Base-by-base conservation (phyloP, 345 rosid genomes). In the Anastatica hierochuntica region DNA sequence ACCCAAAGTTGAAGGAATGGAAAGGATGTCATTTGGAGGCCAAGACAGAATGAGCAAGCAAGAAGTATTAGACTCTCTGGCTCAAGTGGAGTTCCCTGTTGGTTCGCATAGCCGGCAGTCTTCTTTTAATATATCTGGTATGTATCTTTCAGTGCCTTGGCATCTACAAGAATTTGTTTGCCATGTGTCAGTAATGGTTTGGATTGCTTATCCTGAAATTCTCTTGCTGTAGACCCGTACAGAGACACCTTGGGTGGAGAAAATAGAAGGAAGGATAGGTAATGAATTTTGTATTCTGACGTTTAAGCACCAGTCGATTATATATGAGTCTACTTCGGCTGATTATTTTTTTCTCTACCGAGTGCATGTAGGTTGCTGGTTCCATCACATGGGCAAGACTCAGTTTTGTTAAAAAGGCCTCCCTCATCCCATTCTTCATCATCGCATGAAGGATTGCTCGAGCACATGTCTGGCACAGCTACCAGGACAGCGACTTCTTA, bases 381-480 rank as follows among this genome's bases (percentile, higher is more conserved):
- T 19, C 58, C 66, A 62, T 66, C 79, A 14, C 76, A 76, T 60
- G 77, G 77, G 33, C 77, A 64, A 16, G 79, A 85, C 31, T 73
- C 56, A 52, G 57, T 65, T 18, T 26, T 66, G 61, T 57, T 48
- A 30, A 72, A 68, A 61, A 62, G 76, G 14, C 66, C 75, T 12
- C 74, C 85, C 4, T 66, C 71, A 1, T 60, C 76, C 12, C 63
- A 51, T 23, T 62, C 72, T n/a, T 58, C 79, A 15, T 72, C 80
- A 7, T 76, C 84, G 15, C 82, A 65, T 46, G 87, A 81, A 47
- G 79, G 67, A 19, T 17, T 64, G 43, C 51, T 75, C 6, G 90
- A 77, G 45, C 61, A 49, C 46, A 64, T 43, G 35, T n/a, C 77
- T 14, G 81, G 45, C 43, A 12, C 76, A 40, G 48, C 54, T 54